phyloP scores from a whole-genome alignment of 2,329 filamentous ascomycete species.

The Verticillium dahliae region DNA sequence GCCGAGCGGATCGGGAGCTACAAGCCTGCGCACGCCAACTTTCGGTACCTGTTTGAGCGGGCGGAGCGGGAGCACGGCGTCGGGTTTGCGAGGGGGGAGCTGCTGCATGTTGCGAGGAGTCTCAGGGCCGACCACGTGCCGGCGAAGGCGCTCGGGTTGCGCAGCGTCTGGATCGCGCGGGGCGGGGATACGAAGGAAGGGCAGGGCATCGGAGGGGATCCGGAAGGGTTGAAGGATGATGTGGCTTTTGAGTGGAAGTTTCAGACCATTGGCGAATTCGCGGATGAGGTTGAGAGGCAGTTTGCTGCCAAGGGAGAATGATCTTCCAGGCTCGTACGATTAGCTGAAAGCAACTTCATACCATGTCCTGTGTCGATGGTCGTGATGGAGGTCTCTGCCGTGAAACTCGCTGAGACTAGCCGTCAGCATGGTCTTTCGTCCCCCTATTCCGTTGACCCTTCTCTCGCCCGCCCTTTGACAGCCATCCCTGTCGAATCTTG shows the following conservation, averaged over 20 bases:
- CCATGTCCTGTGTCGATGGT: too few species aligned
- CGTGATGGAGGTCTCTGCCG: too few species aligned
- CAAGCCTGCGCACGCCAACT: conserved; percentile 61
- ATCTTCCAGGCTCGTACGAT: background rate
- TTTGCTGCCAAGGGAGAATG: background rate
- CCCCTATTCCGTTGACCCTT: conserved; percentile 5
- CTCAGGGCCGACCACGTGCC: conserved; percentile 62
- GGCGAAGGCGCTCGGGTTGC: conserved; percentile 51
- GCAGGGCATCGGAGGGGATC: conserved; percentile 19
- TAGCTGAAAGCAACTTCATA: background rate
- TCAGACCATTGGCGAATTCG: conserved; percentile 53
- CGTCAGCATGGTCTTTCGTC: background rate
- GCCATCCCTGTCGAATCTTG: conserved; percentile 39
- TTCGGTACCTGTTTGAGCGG: conserved; percentile 54
- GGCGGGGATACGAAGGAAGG: conserved; percentile 42
- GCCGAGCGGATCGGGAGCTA: conserved; percentile 67
- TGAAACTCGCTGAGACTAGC: background rate
- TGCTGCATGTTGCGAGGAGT: conserved; percentile 65
- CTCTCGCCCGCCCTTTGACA: conserved; percentile 24
- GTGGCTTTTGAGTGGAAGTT: conserved; percentile 51
- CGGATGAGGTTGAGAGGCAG: conserved; percentile 41
- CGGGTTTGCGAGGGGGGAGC: conserved; percentile 35
- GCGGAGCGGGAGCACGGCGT: conserved; percentile 49
- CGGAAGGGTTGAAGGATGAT: conserved; percentile 31
- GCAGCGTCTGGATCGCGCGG: conserved; percentile 59